Base-by-base conservation (phyloP, 1,284 basidiomycete species). In the Tremellales sp. region DNA sequence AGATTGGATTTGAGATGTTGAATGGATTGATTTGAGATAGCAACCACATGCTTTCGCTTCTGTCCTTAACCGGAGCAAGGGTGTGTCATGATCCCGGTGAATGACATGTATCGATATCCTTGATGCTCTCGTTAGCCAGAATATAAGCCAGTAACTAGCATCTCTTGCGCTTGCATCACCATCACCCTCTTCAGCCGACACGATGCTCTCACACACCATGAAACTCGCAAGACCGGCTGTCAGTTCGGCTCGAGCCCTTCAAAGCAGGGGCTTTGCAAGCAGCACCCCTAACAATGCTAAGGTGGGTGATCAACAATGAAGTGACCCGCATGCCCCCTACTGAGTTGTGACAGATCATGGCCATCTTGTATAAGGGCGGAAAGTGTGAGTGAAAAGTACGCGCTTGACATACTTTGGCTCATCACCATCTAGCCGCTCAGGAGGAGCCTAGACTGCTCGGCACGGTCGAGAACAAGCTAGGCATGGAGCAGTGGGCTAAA, bases 391-490 rank as follows among this genome's bases (percentile, higher is more conserved):
- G 8, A n/a, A n/a, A n/a, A n/a, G n/a, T n/a, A n/a, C n/a, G n/a
- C n/a, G n/a, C n/a, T n/a, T n/a, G n/a, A n/a, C 26, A n/a, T n/a
- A n/a, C n/a, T 23, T 19, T 6, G 13, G 42, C 41, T 22, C n/a
- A 37, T 27, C 27, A n/a, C 46, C 33, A 29, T 27, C 3, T 44
- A 65, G 84, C 86, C 56, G 90, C 92, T 49, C 62, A 79, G 60
- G 79, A 88, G 62, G 87, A 96, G 75, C 82, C 87, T 45, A 83
- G 87, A 72, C 84, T 96, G 36, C 80, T 94, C 41, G 92, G 91
- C 49, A 91, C 92, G 15, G 80, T 84, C 52, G 89, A 97, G 77
- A 97, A 96, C 78, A 81, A 87, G 83, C 83, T 91, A 57, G 87
- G 86, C 45, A 76, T 90, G 53, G 76, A 79, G 46, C 68, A 82